A percentile compares a stretch with the other conserved stretches of the same genome.
phyloP scores from a whole-genome alignment of 306 rosid genomes.

The Begonia loranthoides region DNA sequence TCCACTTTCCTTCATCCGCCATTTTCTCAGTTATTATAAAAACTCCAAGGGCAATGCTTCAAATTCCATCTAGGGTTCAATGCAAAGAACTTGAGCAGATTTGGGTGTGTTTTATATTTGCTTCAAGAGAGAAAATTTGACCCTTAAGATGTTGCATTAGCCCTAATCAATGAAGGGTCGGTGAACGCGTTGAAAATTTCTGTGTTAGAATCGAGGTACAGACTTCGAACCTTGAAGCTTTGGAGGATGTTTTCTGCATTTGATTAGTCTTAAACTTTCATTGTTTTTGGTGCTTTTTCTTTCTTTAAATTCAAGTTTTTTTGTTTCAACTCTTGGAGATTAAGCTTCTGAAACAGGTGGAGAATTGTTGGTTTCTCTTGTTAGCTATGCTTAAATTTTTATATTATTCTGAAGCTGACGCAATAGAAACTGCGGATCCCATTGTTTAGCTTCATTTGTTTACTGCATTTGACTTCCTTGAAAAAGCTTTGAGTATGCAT shows the following conservation, averaged over 20 bases:
- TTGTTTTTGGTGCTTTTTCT: background rate
- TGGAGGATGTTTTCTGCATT: too few species aligned
- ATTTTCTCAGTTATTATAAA: constrained; percentile 25
- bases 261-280: too few species aligned
- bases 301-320: constrained; percentile 4
- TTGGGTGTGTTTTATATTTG: constrained; percentile 13
- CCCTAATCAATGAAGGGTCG: constrained; percentile 50
- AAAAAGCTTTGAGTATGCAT: too few species aligned
- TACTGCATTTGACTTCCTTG: too few species aligned
- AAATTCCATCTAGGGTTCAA: constrained; percentile 13
- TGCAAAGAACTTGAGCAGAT: background rate
- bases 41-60: background rate
- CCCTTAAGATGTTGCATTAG: constrained; percentile 19
- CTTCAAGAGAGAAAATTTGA: constrained; percentile 19
- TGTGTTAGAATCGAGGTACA: constrained; percentile 23
- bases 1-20: constrained; percentile 36
- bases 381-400: too few species aligned
- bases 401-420: too few species aligned
- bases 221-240: constrained; percentile 18
- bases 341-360: background rate
- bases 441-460: too few species aligned
- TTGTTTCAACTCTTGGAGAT: background rate
- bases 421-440: too few species aligned
- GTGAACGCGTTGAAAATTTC: constrained; percentile 41
- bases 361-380: too few species aligned